These are phyloP conservation scores for Saksenaea oblongispora DNA, from an alignment of 371 early-diverging fungal genomes.

Conservation along the genomic window DNA sequence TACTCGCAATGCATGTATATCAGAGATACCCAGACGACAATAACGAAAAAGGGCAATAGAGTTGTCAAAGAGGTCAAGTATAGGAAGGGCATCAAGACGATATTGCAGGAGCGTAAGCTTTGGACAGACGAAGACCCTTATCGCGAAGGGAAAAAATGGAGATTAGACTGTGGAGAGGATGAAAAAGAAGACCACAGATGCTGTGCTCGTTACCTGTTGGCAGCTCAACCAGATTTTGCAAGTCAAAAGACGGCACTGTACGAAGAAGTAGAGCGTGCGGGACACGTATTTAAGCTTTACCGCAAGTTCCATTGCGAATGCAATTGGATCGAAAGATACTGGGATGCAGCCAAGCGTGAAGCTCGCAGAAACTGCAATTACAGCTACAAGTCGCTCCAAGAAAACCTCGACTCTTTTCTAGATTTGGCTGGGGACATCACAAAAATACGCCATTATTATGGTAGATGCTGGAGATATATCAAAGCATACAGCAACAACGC, in stretches of 20 bases:
- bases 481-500: too few species aligned
- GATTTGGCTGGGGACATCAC: conserved; percentile 5
- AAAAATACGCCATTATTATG: neutral
- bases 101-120: neutral
- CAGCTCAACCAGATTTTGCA: conserved; percentile 14
- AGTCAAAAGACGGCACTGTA: conserved; percentile 11
- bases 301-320: too few species aligned
- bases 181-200: neutral
- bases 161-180: neutral
- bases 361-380: too few species aligned
- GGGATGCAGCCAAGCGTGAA: too few species aligned
- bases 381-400: too few species aligned
- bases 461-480: conserved; percentile 9
- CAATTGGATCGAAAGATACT: too few species aligned
- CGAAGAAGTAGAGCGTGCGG: conserved; percentile 2
- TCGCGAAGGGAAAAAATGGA: too few species aligned
- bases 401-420: too few species aligned
- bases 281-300: conserved; percentile 10
- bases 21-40: too few species aligned
- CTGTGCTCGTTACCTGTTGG: conserved; percentile 8
- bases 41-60: neutral
- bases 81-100: neutral
- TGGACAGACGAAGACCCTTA: neutral
- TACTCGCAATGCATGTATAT: neutral
- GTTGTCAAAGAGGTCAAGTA: neutral